A percentile compares a stretch with the other conserved stretches of the same genome.
phyloP scores from a whole-genome alignment of 1,139 yeast genomes.

The Blastobotrys niveus region DNA sequence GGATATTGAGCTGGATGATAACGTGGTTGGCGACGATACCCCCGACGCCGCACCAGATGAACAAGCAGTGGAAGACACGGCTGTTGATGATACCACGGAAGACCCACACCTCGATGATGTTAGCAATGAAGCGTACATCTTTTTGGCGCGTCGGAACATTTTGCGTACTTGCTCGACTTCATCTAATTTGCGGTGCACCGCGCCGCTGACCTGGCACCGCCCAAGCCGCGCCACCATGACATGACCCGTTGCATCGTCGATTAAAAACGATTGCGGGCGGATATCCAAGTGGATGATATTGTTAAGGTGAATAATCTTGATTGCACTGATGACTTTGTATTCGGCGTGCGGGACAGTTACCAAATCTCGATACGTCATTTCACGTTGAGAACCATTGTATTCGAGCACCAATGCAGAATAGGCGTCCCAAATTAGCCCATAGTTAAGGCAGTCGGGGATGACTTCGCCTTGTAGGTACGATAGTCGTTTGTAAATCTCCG shows the following conservation, averaged over 20 bases:
- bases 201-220: slow-evolving; percentile 11
- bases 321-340: slow-evolving; percentile 9
- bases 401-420: slow-evolving; percentile 9
- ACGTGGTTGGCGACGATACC: no score
- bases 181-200: slow-evolving; percentile 9
- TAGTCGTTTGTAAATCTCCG: slow-evolving; percentile 13
- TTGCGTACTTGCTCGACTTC: slow-evolving; percentile 12
- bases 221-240: slow-evolving; percentile 5
- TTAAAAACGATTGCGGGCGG: slow-evolving; percentile 8
- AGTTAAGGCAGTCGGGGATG: slow-evolving; percentile 11
- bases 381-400: slow-evolving; percentile 11
- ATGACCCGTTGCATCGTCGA: slow-evolving; percentile 1
- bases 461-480: slow-evolving; percentile 8
- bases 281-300: slow-evolving; percentile 11
- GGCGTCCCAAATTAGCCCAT: slow-evolving; percentile 14
- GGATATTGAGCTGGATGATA: no score
- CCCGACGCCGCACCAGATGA: no score
- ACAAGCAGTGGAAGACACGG: no score
- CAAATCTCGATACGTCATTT: slow-evolving; percentile 3
- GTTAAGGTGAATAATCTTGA: slow-evolving; percentile 9
- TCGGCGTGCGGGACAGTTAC: slow-evolving; percentile 6
- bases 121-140: no score
- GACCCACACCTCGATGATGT: no score
- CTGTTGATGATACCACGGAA: no score
- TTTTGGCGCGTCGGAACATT: no score